Base-by-base conservation (phyloP, 352 stramenopile species). In the Pythium grandisporangium region DNA sequence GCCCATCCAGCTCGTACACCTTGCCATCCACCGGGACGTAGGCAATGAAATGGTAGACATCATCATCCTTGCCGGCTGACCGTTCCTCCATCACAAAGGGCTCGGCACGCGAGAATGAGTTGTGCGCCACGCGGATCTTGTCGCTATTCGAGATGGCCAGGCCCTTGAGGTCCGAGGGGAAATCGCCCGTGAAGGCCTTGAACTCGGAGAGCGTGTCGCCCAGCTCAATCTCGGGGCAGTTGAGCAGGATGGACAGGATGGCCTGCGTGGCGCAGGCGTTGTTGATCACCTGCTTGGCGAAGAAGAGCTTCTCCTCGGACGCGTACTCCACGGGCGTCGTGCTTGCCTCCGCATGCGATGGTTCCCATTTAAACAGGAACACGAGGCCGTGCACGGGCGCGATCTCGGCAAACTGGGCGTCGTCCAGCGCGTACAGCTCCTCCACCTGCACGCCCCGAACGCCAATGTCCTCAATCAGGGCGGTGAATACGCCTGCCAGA, bases 31-130 rank as follows among this genome's bases (percentile, higher is more conserved):
- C 63, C 0, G 87, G 88, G 26, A 97, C 74, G 56, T 97, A 99
- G 13, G 95, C 91, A n/a, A 98, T 79, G 69, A 98, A 99, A 61
- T 99, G 95, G 63, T 97, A 98, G 16, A 97, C 93, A 37, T 98
- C 92, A 51, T 98, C 88, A 39, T 95, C 70, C n/a, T 57, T 54
- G 21, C 80, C 87, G 21, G 61, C 66, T 36, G 81, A 84, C 27
- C 70, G 53, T 47, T 87, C 68, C 16, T 90, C 73, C 29, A 86
- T 58, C 5, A 93, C 67, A 26, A 95, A 94, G 3, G 75, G 76
- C 48, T 94, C 81, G 4, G 79, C 61, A 4, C 77, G 59, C 22
- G 77, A 56, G 51, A 93, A 94, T 13, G 71, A 82, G 54, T 94
- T 94, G 53, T 94, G 81, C 23, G 82, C 72, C 2, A 81, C 39